phyloP scores from a whole-genome alignment of 805 yeast genomes.

The Saturnispora galanensis region DNA sequence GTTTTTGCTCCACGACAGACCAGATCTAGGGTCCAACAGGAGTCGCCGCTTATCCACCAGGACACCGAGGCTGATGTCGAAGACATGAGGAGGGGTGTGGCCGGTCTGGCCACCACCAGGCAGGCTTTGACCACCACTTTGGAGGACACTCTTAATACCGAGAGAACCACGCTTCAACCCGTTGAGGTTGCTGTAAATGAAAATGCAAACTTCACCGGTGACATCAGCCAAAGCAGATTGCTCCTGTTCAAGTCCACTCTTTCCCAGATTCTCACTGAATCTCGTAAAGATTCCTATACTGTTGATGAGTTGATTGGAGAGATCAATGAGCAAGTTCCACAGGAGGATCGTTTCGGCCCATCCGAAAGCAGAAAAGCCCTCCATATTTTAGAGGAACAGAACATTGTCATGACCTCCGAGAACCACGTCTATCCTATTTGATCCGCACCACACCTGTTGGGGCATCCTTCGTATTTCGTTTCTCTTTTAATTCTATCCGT shows the following conservation, averaged over 20 bases:
- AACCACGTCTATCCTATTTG: conserved; percentile 38
- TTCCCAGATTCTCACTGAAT: conserved; percentile 32
- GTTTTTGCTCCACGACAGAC: conserved; percentile 10
- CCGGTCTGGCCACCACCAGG: conserved; percentile 11
- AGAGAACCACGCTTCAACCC: conserved; percentile 15
- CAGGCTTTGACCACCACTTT: neutral
- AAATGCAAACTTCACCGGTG: conserved; percentile 20
- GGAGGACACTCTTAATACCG: conserved; percentile 3
- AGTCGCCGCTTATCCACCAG: conserved; percentile 7
- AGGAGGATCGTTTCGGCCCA: conserved; percentile 37
- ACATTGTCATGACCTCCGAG: conserved; percentile 39
- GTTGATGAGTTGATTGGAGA: conserved; percentile 16
- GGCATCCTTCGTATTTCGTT: neutral
- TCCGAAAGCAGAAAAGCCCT: conserved; percentile 38
- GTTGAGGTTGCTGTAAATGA: conserved; percentile 10
- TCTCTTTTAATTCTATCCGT: neutral
- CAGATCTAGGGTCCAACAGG: conserved; percentile 6
- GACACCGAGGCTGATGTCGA: conserved; percentile 18
- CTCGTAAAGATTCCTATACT: conserved; percentile 30
- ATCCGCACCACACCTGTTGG: neutral
- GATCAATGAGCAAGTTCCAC: conserved; percentile 24
- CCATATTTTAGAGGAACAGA: conserved; percentile 32
- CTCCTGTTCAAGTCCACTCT: conserved; percentile 36
- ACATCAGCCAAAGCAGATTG: conserved; percentile 42
- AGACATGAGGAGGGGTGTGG: conserved; percentile 19